Evolutionary conservation across 495 filamentous ascomycete species (phyloP).

Genomic region (Aspergillus incahuasiensis): DNA sequence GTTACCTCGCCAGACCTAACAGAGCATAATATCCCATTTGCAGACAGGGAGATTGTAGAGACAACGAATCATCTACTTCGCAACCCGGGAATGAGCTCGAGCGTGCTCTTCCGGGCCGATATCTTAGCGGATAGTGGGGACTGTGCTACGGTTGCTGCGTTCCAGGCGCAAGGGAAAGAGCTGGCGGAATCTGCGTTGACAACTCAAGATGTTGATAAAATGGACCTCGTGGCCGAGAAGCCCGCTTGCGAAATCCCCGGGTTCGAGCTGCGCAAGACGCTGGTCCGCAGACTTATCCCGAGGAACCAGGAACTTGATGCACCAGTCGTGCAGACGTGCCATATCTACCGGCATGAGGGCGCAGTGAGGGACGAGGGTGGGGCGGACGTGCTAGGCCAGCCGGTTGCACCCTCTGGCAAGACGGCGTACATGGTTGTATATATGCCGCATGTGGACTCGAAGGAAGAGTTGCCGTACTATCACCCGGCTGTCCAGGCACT

Average conservation of each 20-base stretch:
- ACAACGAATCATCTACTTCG: slow-evolving; percentile 69
- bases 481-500: slow-evolving; percentile 70
- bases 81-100: slow-evolving; percentile 85
- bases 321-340: slow-evolving; percentile 72
- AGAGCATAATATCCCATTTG: slow-evolving; percentile 41
- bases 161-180: neutral
- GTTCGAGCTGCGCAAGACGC: slow-evolving; percentile 52
- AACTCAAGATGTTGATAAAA: slow-evolving; percentile 1
- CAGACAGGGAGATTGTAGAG: slow-evolving; percentile 52
- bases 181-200: neutral
- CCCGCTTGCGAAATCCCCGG: slow-evolving; percentile 41
- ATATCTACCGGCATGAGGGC: slow-evolving; percentile 49
- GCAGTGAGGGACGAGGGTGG: too few species aligned
- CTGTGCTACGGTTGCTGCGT: neutral
- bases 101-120: slow-evolving; percentile 80
- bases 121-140: slow-evolving; percentile 57
- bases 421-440: slow-evolving; percentile 64
- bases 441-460: slow-evolving; percentile 61
- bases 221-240: slow-evolving; percentile 3
- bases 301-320: slow-evolving; percentile 72
- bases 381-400: too few species aligned
- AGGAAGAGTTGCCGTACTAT: slow-evolving; percentile 73
- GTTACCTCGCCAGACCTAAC: slow-evolving; percentile 31
- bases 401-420: neutral
- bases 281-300: slow-evolving; percentile 74